These are phyloP conservation scores for Candida fluviatilis DNA, from an alignment of 805 yeast species.

Conservation along the genomic window DNA sequence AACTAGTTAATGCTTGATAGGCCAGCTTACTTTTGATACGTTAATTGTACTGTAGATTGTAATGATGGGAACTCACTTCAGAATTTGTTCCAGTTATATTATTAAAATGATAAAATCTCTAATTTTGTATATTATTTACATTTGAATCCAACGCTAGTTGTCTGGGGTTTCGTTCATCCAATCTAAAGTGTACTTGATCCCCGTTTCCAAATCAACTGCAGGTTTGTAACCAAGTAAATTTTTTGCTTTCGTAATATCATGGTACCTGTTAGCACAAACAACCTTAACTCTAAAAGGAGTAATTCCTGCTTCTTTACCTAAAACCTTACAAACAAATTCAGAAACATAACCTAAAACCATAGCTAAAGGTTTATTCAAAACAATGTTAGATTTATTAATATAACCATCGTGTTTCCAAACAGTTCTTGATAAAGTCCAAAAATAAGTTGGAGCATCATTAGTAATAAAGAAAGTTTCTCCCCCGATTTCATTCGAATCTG, in stretches of 20 bases:
- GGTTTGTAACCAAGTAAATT: conserved; percentile 74
- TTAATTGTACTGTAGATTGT: no score
- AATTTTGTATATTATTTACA: no score
- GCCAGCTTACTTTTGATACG: no score
- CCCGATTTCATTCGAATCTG: conserved; percentile 46
- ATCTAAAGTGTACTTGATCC: conserved; percentile 72
- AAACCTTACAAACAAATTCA: conserved; percentile 63
- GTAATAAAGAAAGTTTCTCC: conserved; percentile 91
- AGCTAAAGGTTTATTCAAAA: conserved; percentile 70
- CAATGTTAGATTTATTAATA: conserved; percentile 64
- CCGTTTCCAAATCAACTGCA: conserved; percentile 69
- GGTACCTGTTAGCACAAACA: conserved; percentile 91
- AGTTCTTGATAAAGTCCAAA: conserved; percentile 94
- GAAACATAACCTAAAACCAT: conserved; percentile 76
- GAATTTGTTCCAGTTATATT: no score
- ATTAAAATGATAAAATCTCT: no score
- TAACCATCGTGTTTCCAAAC: conserved; percentile 97
- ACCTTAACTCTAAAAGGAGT: conserved; percentile 93
- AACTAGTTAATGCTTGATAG: no score
- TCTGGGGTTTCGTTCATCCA: conserved; percentile 74
- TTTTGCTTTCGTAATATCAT: conserved; percentile 87
- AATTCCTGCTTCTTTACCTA: conserved; percentile 86
- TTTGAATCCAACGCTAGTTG: no score
- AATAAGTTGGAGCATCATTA: conserved; percentile 90
- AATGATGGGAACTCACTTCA: no score